phyloP scores from a whole-genome alignment of 1,284 basidiomycete species.

The Leucoagaricus sp. region DNA sequence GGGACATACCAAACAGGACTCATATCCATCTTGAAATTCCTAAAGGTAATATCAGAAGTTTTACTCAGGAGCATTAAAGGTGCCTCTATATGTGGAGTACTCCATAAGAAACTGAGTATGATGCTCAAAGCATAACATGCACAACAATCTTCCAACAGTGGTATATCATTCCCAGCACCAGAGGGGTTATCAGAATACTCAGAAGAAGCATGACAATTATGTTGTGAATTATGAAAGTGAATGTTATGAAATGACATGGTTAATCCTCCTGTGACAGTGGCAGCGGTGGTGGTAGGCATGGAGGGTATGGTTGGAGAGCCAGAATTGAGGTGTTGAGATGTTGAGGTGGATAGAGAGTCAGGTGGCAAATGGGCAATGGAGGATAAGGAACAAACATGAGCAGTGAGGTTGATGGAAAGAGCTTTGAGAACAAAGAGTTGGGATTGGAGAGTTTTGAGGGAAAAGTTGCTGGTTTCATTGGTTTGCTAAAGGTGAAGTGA shows the following conservation, averaged over 20 bases:
- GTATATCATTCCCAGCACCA: constrained; percentile 61
- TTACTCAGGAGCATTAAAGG: constrained; percentile 65
- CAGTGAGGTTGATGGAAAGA: constrained; percentile 75
- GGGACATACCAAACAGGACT: constrained; percentile 37
- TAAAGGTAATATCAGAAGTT: constrained; percentile 66
- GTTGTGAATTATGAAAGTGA: constrained; percentile 17
- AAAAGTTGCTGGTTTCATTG: constrained; percentile 50
- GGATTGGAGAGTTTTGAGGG: constrained; percentile 82
- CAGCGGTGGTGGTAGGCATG: constrained; percentile 31
- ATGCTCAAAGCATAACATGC: constrained; percentile 86
- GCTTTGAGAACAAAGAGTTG: constrained; percentile 90
- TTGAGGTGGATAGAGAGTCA: constrained; percentile 37
- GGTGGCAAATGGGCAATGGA: too few species aligned
- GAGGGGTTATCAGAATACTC: constrained; percentile 37
- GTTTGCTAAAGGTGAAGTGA: constrained; percentile 43
- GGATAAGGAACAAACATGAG: constrained; percentile 50
- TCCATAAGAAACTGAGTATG: constrained; percentile 80
- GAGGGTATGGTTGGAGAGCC: constrained; percentile 29
- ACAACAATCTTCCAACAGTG: constrained; percentile 82
- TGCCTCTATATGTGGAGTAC: constrained; percentile 61
- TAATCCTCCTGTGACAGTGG: constrained; percentile 23
- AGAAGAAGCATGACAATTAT: constrained; percentile 21
- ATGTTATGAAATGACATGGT: too few species aligned
- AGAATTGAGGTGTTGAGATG: constrained; percentile 26
- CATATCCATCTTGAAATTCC: constrained; percentile 56